phyloP scores from a whole-genome alignment of 176 grass and related monocot genomes.

The Oryza brachyantha region DNA sequence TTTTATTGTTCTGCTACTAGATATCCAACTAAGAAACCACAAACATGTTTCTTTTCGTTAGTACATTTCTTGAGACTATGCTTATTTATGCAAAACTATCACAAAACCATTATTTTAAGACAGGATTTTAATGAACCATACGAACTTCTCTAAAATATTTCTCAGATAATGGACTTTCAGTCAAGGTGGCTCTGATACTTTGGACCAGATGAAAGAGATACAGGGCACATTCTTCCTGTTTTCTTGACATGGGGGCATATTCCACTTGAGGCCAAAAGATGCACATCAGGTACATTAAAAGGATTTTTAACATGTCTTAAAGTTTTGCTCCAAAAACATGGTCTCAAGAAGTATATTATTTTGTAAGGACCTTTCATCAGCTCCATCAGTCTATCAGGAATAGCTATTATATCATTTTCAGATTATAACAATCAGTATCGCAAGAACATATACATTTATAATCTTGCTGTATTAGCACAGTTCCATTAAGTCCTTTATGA shows the following conservation, averaged over 20 bases:
- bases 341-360: not conserved
- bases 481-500: not conserved
- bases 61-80: not conserved
- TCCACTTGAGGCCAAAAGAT: not conserved
- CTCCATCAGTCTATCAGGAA: not conserved
- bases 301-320: not conserved
- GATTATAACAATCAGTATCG: constrained; percentile 1
- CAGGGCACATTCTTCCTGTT: not conserved
- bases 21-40: constrained; percentile 5
- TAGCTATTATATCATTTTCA: not conserved
- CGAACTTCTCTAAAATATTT: not conserved
- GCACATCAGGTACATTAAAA: not conserved
- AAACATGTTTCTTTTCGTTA: not conserved
- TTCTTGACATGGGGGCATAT: not conserved
- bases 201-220: not conserved
- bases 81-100: not conserved
- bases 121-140: not conserved
- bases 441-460: not conserved
- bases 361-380: not conserved
- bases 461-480: not conserved
- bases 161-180: not conserved
- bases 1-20: not conserved
- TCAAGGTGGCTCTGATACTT: not conserved
- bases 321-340: not conserved
- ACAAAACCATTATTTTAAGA: not conserved